Evolutionary conservation across 768 basidiomycete species (phyloP).

Genomic region (Mycena albidolilacea): DNA sequence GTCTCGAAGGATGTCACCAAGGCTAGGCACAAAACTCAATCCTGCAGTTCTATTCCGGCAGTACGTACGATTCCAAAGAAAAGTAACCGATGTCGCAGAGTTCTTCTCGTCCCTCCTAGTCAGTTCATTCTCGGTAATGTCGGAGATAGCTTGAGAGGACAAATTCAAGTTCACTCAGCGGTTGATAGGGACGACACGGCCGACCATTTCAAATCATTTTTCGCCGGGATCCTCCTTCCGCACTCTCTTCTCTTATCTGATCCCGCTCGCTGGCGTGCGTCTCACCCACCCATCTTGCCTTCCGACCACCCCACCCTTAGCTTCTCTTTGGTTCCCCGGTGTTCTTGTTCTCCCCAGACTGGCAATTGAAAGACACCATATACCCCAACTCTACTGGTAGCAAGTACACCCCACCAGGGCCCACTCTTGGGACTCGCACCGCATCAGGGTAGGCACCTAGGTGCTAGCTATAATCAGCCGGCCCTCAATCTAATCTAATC

Average conservation of each 20-base stretch:
- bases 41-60: conserved; percentile 69
- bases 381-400: conserved; percentile 69
- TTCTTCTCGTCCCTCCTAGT: conserved; percentile 58
- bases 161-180: conserved; percentile 71
- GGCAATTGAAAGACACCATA: conserved; percentile 50
- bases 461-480: conserved; percentile 59
- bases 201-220: conserved; percentile 66
- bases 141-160: conserved; percentile 64
- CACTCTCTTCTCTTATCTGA: conserved; percentile 14
- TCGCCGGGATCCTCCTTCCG: conserved; percentile 54
- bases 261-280: conserved; percentile 27
- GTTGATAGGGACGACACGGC: conserved; percentile 63
- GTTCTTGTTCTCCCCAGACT: conserved; percentile 59
- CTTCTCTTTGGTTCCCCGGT: conserved; percentile 69
- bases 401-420: conserved; percentile 67
- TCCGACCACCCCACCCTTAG: conserved; percentile 30
- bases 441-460: too few species aligned
- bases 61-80: conserved; percentile 47
- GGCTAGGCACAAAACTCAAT: conserved; percentile 57
- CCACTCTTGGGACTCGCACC: conserved; percentile 62
- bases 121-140: conserved; percentile 61
- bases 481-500: conserved; percentile 51
- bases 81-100: conserved; percentile 53
- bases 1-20: conserved; percentile 70
- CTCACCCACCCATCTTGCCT: conserved; percentile 22